These are phyloP conservation scores for Kazachstania viticola DNA, from an alignment of 805 yeast genomes.

Conservation along the genomic window DNA sequence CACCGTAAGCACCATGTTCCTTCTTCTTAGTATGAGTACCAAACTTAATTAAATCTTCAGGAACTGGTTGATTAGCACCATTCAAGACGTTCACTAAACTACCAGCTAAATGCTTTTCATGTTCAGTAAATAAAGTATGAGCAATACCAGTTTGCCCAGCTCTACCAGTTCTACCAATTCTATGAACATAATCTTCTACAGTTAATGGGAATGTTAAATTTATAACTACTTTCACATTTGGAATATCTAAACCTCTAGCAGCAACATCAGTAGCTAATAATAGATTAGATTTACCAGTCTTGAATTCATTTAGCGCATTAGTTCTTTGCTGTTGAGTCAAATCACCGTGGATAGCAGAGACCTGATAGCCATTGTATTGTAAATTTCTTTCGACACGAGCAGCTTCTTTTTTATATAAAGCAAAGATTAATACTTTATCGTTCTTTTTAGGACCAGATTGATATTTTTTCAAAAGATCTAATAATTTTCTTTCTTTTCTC, in stretches of 20 bases:
- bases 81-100: constrained; percentile 84
- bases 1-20: constrained; percentile 96
- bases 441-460: constrained; percentile 52
- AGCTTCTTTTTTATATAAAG: constrained; percentile 94
- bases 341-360: constrained; percentile 95
- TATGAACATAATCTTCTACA: constrained; percentile 91
- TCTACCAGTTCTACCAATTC: constrained; percentile 97
- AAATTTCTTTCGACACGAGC: constrained; percentile 74
- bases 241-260: constrained; percentile 95
- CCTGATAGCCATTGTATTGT: constrained; percentile 58
- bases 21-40: constrained; percentile 98
- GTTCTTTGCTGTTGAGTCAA: constrained; percentile 87
- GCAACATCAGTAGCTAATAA: constrained; percentile 97
- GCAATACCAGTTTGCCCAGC: constrained; percentile 95
- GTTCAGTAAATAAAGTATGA: constrained; percentile 90
- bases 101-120: constrained; percentile 92
- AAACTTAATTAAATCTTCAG: constrained; percentile 85
- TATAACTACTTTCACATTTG: constrained; percentile 90
- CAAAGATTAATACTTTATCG: constrained; percentile 85
- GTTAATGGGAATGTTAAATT: constrained; percentile 94
- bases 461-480: constrained; percentile 63
- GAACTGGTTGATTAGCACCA: constrained; percentile 92
- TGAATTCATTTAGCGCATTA: constrained; percentile 73
- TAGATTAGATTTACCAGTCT: constrained; percentile 61
- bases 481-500: constrained; percentile 65